Evolutionary conservation across 202 grass and related monocot species (phyloP).

Genomic region (Eragrostis tef): DNA sequence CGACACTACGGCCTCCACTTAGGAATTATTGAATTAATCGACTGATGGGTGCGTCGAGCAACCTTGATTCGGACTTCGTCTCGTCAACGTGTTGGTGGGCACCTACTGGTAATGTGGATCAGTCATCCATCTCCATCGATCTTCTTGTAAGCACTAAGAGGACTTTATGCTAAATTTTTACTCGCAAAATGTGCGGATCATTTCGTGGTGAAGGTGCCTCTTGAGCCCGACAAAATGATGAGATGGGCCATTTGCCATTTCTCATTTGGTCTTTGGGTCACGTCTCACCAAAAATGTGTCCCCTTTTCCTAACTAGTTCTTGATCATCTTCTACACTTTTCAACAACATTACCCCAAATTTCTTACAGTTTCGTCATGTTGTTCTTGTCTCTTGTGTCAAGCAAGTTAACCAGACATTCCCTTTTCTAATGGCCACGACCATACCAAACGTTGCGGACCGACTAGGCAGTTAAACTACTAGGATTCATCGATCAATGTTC

Average conservation of each 20-base stretch:
- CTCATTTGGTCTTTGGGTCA: constrained; percentile 13
- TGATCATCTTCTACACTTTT: neutral
- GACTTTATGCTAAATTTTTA: constrained; percentile 14
- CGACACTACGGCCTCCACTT: constrained; percentile 28
- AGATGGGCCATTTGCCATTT: constrained; percentile 16
- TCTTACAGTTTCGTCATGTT: neutral
- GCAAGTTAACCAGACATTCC: constrained; percentile 1
- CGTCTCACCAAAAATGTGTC: constrained; percentile 12
- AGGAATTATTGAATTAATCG: neutral
- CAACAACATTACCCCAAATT: neutral
- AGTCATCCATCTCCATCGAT: neutral
- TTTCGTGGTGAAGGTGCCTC: constrained; percentile 18
- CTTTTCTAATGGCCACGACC: neutral
- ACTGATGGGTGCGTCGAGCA: constrained; percentile 53
- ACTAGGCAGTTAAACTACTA: neutral
- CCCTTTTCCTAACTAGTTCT: neutral
- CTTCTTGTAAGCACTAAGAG: neutral
- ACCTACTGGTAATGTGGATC: constrained; percentile 38
- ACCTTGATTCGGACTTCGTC: constrained; percentile 53
- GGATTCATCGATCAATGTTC: neutral
- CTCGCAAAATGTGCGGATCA: constrained; percentile 31
- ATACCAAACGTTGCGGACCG: neutral
- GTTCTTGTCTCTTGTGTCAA: constrained; percentile 18
- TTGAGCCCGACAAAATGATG: neutral
- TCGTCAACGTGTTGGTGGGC: constrained; percentile 45